These are phyloP conservation scores for Eucalyptus curtisii DNA, from an alignment of 345 rosid genomes.

Conservation along the genomic window DNA sequence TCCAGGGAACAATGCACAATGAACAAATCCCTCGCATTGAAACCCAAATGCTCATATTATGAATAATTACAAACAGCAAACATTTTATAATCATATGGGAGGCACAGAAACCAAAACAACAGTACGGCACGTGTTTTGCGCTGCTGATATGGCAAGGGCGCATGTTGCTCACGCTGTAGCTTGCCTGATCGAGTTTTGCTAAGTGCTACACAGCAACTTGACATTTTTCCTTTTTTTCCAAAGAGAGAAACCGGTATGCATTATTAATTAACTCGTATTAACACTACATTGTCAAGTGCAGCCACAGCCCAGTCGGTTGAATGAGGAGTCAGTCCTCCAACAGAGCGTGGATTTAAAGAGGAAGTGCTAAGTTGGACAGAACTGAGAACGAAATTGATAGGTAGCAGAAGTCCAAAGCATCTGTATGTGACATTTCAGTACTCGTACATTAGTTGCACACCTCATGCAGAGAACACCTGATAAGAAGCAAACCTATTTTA, in stretches of 20 bases:
- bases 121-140: neutral
- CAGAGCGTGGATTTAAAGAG: neutral
- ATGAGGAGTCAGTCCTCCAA: neutral
- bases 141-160: neutral
- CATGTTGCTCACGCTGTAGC: neutral
- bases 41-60: neutral
- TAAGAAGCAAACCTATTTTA: neutral
- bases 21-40: neutral
- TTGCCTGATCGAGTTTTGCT: neutral
- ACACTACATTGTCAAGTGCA: neutral
- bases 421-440: neutral
- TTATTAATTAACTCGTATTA: neutral
- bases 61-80: neutral
- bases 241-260: neutral
- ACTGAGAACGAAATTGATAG: neutral
- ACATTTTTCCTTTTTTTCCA: neutral
- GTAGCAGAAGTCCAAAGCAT: neutral
- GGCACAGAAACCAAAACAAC: neutral
- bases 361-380: neutral
- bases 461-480: neutral
- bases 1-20: neutral
- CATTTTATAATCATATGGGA: neutral
- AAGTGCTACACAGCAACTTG: neutral
- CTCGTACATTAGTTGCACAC: neutral
- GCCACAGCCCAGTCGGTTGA: neutral